A percentile compares a stretch with the other conserved stretches of the same genome.
Conservation (phyloP, 1,284 basidiomycete species). For the Amylostereum areolatum region DNA sequence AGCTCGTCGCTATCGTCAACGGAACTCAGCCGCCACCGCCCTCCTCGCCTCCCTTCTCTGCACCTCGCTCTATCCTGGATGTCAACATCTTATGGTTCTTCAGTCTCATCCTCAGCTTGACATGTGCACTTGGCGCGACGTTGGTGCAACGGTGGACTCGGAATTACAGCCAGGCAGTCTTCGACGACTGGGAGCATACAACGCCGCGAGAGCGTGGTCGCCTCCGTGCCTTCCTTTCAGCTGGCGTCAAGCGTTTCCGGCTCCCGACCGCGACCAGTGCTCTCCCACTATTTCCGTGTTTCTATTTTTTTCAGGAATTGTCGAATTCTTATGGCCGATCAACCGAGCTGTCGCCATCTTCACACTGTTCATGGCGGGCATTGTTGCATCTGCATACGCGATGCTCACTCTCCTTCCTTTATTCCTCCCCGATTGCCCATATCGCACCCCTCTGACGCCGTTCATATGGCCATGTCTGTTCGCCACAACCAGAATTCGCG, state of each 20-base stretch:
- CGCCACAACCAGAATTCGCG: too few relatives aligned
- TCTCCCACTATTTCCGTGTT: conserved; percentile 32
- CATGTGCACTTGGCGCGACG: conserved; percentile 19
- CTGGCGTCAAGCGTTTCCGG: conserved; percentile 27
- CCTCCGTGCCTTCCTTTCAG: conserved; percentile 29
- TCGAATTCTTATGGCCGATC: conserved; percentile 28
- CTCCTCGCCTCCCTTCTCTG: not conserved
- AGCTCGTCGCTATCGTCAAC: too few relatives aligned
- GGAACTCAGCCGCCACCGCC: too few relatives aligned
- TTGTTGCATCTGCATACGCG: conserved; percentile 19
- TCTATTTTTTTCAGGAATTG: conserved; percentile 34
- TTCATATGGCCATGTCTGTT: too few relatives aligned
- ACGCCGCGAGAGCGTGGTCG: conserved; percentile 24
- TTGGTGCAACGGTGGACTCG: conserved; percentile 21
- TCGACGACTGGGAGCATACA: conserved; percentile 24
- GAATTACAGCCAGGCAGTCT: conserved; percentile 9
- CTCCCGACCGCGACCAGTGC: conserved; percentile 32
- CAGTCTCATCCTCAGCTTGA: conserved; percentile 18
- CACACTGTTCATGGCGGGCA: conserved; percentile 22
- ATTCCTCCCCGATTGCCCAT: conserved; percentile 28
- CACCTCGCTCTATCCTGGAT: not conserved
- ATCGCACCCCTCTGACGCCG: conserved; percentile 31
- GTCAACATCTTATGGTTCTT: conserved; percentile 33
- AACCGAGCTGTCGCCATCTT: conserved; percentile 23
- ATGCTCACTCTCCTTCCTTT: conserved; percentile 28